phyloP scores from a whole-genome alignment of 768 basidiomycete genomes.

The Boletus vinaceobasis region DNA sequence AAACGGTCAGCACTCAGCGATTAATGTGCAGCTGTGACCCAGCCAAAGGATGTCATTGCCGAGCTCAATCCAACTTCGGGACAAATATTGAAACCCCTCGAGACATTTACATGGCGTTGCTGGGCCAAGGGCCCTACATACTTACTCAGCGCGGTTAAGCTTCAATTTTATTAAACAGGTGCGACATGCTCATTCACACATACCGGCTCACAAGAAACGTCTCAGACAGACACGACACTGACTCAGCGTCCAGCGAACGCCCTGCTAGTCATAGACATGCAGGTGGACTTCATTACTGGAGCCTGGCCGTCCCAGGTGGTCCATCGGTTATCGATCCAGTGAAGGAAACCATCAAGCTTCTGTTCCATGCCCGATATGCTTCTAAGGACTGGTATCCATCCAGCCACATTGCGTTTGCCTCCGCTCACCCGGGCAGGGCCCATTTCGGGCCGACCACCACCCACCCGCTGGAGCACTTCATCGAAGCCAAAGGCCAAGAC shows the following conservation, averaged over 20 bases:
- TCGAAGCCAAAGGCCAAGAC: constrained; percentile 27
- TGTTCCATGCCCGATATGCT: constrained; percentile 49
- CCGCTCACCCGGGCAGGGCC: constrained; percentile 38
- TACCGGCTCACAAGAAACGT: background rate
- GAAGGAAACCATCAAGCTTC: constrained; percentile 53
- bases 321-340: constrained; percentile 54
- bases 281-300: constrained; percentile 77
- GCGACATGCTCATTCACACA: background rate
- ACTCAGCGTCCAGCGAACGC: constrained; percentile 33
- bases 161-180: background rate
- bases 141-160: background rate
- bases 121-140: no score
- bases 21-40: no score
- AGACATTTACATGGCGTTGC: no score
- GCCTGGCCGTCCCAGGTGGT: constrained; percentile 66
- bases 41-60: no score
- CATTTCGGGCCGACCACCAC: constrained; percentile 40
- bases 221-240: constrained; percentile 16
- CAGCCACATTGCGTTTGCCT: constrained; percentile 71
- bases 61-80: no score
- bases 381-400: constrained; percentile 59
- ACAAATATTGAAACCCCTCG: no score
- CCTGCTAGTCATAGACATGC: constrained; percentile 73
- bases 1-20: no score
- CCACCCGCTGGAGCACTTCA: constrained; percentile 30